phyloP scores from a whole-genome alignment of 2,329 filamentous ascomycete genomes.

The Fusarium pseudograminearum region DNA sequence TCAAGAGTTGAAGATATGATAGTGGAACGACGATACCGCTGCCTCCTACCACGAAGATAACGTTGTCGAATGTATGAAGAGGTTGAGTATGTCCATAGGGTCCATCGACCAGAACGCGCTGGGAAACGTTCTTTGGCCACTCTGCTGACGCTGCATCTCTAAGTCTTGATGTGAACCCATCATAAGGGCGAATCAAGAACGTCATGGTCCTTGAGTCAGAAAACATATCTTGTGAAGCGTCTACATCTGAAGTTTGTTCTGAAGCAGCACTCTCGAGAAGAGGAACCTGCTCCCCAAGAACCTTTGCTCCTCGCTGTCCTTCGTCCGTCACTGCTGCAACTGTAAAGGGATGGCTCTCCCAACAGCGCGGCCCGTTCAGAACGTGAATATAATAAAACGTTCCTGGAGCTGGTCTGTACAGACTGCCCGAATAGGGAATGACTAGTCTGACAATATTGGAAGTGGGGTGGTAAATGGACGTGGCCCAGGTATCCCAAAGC shows the following conservation, averaged over 20 bases:
- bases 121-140: conserved; percentile 43
- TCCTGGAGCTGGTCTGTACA: conserved; percentile 54
- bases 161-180: conserved; percentile 58
- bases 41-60: conserved; percentile 60
- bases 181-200: conserved; percentile 61
- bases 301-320: conserved; percentile 27
- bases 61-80: conserved; percentile 54
- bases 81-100: conserved; percentile 59
- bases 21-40: conserved; percentile 60
- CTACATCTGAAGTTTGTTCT: neutral
- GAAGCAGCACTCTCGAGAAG: conserved; percentile 45
- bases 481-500: conserved; percentile 53
- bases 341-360: conserved; percentile 66
- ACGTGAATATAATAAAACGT: conserved; percentile 61
- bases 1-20: conserved; percentile 53
- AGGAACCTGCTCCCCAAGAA: conserved; percentile 50
- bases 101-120: conserved; percentile 58
- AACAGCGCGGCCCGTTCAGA: conserved; percentile 55
- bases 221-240: neutral
- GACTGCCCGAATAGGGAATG: conserved; percentile 52
- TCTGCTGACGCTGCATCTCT: conserved; percentile 46
- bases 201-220: conserved; percentile 47
- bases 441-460: conserved; percentile 59
- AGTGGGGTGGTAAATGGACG: conserved; percentile 52
- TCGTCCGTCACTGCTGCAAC: conserved; percentile 52